Percentiles rank a stretch among this genome's conserved stretches.
phyloP scores from a whole-genome alignment of 2,329 filamentous ascomycete genomes.

The Phialocephala sp. region DNA sequence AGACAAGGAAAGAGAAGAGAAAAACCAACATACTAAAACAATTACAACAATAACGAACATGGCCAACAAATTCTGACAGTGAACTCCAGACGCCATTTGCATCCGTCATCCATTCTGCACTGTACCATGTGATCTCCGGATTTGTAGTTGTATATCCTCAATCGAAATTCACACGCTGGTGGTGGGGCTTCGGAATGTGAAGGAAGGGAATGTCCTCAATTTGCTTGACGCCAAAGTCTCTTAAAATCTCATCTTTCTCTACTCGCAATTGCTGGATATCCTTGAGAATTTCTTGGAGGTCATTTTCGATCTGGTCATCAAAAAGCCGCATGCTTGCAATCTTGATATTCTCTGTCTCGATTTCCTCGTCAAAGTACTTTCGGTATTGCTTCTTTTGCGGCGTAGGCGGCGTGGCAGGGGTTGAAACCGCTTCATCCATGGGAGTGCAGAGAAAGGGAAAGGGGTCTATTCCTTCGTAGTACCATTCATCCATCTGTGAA shows the following conservation, averaged over 20 bases:
- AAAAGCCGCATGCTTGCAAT: background rate
- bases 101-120: background rate
- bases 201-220: background rate
- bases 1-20: background rate
- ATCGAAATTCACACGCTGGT: background rate
- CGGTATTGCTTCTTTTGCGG: background rate
- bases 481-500: background rate
- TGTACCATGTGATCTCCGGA: background rate
- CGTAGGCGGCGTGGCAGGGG: background rate
- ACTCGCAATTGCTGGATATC: background rate
- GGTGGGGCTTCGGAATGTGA: background rate
- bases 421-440: background rate
- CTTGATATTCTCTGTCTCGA: background rate
- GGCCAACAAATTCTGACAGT: background rate
- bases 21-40: background rate
- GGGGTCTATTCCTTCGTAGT: too few relatives aligned
- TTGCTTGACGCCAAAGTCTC: background rate
- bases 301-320: background rate
- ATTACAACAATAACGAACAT: too few relatives aligned
- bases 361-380: background rate
- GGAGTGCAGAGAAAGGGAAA: too few relatives aligned
- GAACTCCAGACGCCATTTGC: background rate
- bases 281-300: background rate
- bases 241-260: background rate
- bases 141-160: background rate